Percentiles rank a stretch among this genome's conserved stretches.
These are phyloP conservation scores for Leishmania major DNA, from an alignment of 208 protist species.

Conservation along the genomic window DNA sequence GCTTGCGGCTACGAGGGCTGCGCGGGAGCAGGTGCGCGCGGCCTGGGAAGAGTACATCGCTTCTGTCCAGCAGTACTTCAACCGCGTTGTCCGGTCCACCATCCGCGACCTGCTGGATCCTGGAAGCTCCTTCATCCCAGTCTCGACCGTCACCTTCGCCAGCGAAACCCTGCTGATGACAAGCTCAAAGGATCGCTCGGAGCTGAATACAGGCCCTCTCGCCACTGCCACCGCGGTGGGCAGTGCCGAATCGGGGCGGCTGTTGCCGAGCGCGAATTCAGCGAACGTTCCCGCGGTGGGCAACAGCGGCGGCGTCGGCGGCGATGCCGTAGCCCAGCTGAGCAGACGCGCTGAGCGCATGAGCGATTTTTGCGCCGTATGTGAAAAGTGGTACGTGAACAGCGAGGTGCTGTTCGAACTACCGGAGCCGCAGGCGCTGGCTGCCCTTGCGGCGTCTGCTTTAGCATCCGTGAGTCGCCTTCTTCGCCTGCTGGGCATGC, in stretches of 20 bases:
- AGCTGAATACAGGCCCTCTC: conserved; percentile 11
- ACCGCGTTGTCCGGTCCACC: conserved; percentile 21
- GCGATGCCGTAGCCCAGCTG: conserved; percentile 7
- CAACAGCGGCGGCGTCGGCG: conserved; percentile 3
- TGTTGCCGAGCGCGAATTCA: conserved; percentile 18
- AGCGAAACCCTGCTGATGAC: background rate
- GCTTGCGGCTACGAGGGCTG: conserved; percentile 29
- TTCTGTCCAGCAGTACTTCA: conserved; percentile 56
- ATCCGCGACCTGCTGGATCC: conserved; percentile 31
- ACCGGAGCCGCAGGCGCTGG: conserved; percentile 45
- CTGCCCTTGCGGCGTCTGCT: conserved; percentile 36
- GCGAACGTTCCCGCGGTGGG: conserved; percentile 12
- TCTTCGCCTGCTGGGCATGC: conserved; percentile 80
- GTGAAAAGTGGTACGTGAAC: conserved; percentile 69
- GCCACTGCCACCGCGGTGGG: background rate
- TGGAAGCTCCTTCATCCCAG: background rate
- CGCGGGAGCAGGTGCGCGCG: conserved; percentile 36
- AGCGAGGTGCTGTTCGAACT: conserved; percentile 70
- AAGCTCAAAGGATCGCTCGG: conserved; percentile 16
- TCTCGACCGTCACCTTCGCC: background rate
- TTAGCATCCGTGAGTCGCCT: conserved; percentile 78
- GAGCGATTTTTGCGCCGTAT: conserved; percentile 76
- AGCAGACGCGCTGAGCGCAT: conserved; percentile 59
- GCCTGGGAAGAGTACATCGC: conserved; percentile 63
- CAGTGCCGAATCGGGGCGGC: background rate